Evolutionary conservation across 768 basidiomycete species (phyloP).

Genomic region (Rhizopogon roseolus): DNA sequence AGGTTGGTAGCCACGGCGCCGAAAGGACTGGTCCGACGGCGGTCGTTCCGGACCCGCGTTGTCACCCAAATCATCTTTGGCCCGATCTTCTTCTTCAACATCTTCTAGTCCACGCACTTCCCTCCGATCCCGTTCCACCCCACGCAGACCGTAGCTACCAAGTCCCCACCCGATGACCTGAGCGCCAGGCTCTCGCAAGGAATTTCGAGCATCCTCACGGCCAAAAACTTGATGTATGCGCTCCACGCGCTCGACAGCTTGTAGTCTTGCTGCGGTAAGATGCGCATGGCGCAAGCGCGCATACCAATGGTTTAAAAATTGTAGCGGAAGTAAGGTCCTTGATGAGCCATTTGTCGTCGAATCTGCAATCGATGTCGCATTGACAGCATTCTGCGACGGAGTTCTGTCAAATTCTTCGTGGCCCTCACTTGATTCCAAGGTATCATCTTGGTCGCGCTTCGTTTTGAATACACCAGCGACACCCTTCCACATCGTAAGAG

Average conservation of each 20-base stretch:
- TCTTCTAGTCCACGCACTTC: slow-evolving; percentile 9
- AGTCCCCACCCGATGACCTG: slow-evolving; percentile 61
- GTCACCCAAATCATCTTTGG: not conserved
- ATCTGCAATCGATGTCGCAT: not conserved
- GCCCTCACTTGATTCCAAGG: not conserved
- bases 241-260: slow-evolving; percentile 64
- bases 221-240: slow-evolving; percentile 60
- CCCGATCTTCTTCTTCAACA: slow-evolving; percentile 21
- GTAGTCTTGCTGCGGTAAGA: slow-evolving; percentile 60
- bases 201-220: slow-evolving; percentile 21
- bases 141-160: slow-evolving; percentile 57
- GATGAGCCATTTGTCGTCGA: not conserved
- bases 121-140: slow-evolving; percentile 26
- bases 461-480: slow-evolving; percentile 47
- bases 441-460: not conserved
- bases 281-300: slow-evolving; percentile 65
- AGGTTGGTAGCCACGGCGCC: slow-evolving; percentile 1
- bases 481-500: slow-evolving; percentile 53
- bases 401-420: not conserved
- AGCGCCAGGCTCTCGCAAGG: slow-evolving; percentile 20
- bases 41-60: slow-evolving; percentile 8
- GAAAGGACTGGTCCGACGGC: slow-evolving; percentile 9
- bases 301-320: slow-evolving; percentile 49
- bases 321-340: slow-evolving; percentile 8
- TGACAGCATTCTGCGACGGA: slow-evolving; percentile 7